Percentiles rank a stretch among this genome's conserved stretches.
Conservation (phyloP, 1,139 yeast species). For the Scheffersomyces cryptocercus region DNA sequence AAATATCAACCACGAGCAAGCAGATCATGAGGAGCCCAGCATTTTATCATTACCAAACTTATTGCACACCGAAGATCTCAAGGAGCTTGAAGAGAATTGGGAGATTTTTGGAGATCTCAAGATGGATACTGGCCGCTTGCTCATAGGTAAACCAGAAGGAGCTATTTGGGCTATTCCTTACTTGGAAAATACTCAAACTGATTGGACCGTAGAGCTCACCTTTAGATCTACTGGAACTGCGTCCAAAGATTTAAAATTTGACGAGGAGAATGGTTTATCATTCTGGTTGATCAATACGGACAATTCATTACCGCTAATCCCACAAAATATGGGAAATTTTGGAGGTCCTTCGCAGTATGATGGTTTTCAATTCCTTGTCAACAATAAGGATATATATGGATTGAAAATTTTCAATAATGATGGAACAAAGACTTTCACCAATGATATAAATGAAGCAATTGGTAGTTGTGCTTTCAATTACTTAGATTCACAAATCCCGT, state of each 20-base stretch:
- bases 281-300: conserved; percentile 46
- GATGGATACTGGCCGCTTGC: conserved; percentile 41
- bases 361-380: conserved; percentile 61
- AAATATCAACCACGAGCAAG: too few species aligned
- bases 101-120: conserved; percentile 24
- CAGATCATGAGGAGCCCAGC: too few species aligned
- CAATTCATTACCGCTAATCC: conserved; percentile 23
- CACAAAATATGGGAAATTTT: conserved; percentile 23
- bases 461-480: conserved; percentile 61
- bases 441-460: conserved; percentile 32
- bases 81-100: conserved; percentile 32
- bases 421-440: conserved; percentile 33
- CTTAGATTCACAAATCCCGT: conserved; percentile 69
- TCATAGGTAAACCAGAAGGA: conserved; percentile 32
- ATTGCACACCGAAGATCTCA: conserved; percentile 21
- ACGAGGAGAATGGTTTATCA: conserved; percentile 47
- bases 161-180: conserved; percentile 50
- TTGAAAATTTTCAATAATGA: conserved; percentile 61
- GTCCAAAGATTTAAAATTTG: conserved; percentile 25
- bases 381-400: conserved; percentile 49
- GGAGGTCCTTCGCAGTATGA: conserved; percentile 58
- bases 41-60: conserved; percentile 35
- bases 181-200: conserved; percentile 32
- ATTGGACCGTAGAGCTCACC: conserved; percentile 63
- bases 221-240: conserved; percentile 56